Evolutionary conservation across 805 yeast genomes (phyloP).

Genomic region (Dipodascus geniculatus): DNA sequence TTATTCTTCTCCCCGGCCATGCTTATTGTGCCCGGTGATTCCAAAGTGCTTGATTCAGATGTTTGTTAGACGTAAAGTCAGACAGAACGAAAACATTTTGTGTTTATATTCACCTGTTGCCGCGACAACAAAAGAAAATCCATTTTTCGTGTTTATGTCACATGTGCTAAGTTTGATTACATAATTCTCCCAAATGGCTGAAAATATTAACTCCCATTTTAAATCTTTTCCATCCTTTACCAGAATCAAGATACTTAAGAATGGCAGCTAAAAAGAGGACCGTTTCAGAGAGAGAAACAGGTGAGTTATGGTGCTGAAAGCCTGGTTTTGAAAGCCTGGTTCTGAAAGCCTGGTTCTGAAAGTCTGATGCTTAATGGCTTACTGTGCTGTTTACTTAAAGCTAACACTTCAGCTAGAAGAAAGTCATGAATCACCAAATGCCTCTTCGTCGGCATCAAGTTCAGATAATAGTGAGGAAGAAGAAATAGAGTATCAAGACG

Average conservation of each 20-base stretch:
- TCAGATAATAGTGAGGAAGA: conserved; percentile 14
- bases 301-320: neutral
- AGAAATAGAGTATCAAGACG: conserved; percentile 15
- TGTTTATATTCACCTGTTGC: neutral
- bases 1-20: neutral
- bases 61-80: too few relatives aligned
- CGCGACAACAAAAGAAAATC: neutral
- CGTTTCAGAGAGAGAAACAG: neutral
- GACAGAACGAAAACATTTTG: neutral
- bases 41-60: too few relatives aligned
- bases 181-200: neutral
- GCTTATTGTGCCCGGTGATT: too few relatives aligned
- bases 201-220: neutral
- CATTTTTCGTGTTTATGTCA: neutral
- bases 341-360: neutral
- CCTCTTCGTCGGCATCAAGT: conserved; percentile 11
- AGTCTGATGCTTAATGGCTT: too few relatives aligned
- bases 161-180: neutral
- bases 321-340: neutral
- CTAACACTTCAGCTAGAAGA: too few relatives aligned
- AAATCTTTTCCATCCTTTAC: too few relatives aligned
- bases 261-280: neutral
- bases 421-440: neutral
- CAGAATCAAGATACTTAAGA: neutral
- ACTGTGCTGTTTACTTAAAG: too few relatives aligned